Percentiles rank a stretch among this genome's conserved stretches.
Conservation (phyloP, 148 eudicot species). For the Vaccinium myrtillus region DNA sequence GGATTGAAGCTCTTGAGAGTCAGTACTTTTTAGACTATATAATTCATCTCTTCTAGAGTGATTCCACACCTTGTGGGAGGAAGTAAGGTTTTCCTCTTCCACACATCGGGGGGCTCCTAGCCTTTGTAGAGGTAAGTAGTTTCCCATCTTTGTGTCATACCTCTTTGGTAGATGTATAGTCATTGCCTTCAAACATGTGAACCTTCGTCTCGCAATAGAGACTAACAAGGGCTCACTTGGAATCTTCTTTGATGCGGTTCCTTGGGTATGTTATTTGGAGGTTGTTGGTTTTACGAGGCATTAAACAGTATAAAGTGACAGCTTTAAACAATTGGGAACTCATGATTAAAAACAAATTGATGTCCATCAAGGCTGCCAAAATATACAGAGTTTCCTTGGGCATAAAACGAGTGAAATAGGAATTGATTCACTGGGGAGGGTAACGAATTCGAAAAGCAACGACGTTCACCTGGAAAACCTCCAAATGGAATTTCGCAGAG, state of each 20-base stretch:
- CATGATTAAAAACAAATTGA: not conserved
- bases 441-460: not conserved
- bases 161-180: not conserved
- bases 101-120: not conserved
- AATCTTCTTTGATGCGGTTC: not conserved
- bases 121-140: not conserved
- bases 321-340: not conserved
- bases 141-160: not conserved
- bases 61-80: not conserved
- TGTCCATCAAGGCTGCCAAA: not conserved
- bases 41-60: not conserved
- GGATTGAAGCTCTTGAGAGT: not conserved
- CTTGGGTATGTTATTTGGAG: not conserved
- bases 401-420: not conserved
- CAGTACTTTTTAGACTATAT: not conserved
- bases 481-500: constrained; percentile 66
- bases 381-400: not conserved
- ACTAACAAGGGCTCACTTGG: not conserved
- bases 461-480: constrained; percentile 69
- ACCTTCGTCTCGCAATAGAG: not conserved
- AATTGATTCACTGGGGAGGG: not conserved
- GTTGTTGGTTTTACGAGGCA: not conserved
- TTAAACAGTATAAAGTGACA: not conserved
- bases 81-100: not conserved
- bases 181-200: not conserved